Base-by-base conservation (phyloP, 1,284 basidiomycete species). In the Ceratobasidium sp. region DNA sequence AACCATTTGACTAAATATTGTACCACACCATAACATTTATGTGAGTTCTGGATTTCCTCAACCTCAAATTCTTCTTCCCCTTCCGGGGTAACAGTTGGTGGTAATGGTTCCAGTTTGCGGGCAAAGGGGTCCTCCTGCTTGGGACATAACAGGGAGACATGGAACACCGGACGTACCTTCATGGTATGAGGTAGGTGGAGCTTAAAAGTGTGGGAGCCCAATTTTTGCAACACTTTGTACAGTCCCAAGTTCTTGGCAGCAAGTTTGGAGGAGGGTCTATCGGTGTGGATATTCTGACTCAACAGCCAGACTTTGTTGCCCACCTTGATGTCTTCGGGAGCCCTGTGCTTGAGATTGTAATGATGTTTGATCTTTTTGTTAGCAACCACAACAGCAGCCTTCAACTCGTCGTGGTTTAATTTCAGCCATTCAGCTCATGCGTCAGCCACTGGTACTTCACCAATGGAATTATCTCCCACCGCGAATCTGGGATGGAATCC, bases 131-230 rank as follows among this genome's bases (percentile, higher is more conserved):
- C 56, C 17, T 51, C 49, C 17, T 51, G 15, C n/a, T 51, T 51
- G 49, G 19, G 49, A 19, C 6, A 6, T 15, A 46, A 11, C 7
- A 80, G 78, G 17, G 74, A 77, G 2, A 80, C 77, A 65, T 83
- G 81, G 78, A 83, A 83, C 17, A 82, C 80, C 1, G 80, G 76
- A 67, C 83, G 83, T 5, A 83, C 76, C 49, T 76, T 61, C 67
- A 78, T 67, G 44, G 77, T 22, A 46, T 66, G 13, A 43, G 82
- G 79, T 43, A 82, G 75, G 44, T 80, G 40, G 29, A 81, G 59
- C 52, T 78, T 40, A 71, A 71, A 81, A 13, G 76, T 77, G 13
- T 66, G 46, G 54, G 43, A 56, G 22, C 52, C 25, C 52, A 64
- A 7, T 56, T 37, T 22, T 9, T 69, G 32, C 2, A 59, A n/a